phyloP scores from a whole-genome alignment of 2,329 filamentous ascomycete genomes.

The Ceratocystis eucalypticola region DNA sequence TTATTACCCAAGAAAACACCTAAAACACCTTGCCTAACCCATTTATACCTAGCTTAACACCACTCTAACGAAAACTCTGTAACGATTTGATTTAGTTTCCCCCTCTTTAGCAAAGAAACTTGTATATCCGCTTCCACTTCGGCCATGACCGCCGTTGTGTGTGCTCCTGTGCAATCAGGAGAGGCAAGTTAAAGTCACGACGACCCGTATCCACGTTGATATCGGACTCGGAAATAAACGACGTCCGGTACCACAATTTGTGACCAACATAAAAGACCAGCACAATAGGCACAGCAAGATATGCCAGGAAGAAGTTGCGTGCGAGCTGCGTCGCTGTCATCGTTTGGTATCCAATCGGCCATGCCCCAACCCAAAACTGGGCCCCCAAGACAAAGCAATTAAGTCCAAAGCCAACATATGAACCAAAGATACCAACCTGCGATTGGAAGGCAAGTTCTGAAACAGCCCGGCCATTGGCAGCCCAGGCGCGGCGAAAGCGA shows the following conservation, averaged over 20 bases:
- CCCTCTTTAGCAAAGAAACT: conserved; percentile 48
- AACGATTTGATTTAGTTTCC: background rate
- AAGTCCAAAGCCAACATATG: conserved; percentile 63
- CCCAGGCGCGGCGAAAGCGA: conserved; percentile 77
- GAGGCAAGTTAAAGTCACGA: conserved; percentile 67
- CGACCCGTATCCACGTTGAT: conserved; percentile 84
- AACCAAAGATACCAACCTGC: conserved; percentile 65
- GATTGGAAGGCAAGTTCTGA: conserved; percentile 69
- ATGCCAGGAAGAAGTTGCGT: conserved; percentile 59
- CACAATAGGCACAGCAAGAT: conserved; percentile 57
- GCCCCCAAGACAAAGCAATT: conserved; percentile 65
- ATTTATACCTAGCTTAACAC: no score
- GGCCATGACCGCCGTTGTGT: conserved; percentile 63
- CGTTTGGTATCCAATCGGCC: conserved; percentile 48
- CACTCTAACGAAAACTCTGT: no score
- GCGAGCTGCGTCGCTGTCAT: conserved; percentile 36
- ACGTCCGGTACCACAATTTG: conserved; percentile 61
- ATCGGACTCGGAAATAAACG: conserved; percentile 51
- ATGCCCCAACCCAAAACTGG: conserved; percentile 80
- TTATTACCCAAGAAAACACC: no score
- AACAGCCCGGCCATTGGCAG: conserved; percentile 50
- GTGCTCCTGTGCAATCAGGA: conserved; percentile 65
- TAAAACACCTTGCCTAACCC: no score
- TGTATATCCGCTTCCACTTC: conserved; percentile 62
- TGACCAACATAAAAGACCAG: conserved; percentile 56